phyloP scores from a whole-genome alignment of 306 rosid species.

The Acacia melanoxylon region DNA sequence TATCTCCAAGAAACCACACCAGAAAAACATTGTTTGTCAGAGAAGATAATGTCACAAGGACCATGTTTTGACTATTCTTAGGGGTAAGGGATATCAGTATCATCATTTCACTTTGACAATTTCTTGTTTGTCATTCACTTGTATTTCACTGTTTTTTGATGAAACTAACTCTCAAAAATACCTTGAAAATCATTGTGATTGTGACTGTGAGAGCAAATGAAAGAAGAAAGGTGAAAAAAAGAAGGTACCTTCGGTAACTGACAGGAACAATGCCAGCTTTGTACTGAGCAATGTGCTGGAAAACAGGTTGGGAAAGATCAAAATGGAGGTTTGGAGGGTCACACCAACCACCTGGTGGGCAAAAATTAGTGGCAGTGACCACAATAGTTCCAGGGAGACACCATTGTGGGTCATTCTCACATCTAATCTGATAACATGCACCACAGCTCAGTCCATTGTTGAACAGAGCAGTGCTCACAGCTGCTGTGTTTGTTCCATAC shows the following conservation, averaged over 20 bases:
- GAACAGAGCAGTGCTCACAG: slow-evolving; percentile 74
- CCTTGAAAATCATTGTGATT: background rate
- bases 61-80: background rate
- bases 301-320: slow-evolving; percentile 77
- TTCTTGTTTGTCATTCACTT: background rate
- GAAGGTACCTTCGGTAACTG: slow-evolving; percentile 52
- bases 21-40: background rate
- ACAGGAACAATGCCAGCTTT: slow-evolving; percentile 79
- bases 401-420: slow-evolving; percentile 75
- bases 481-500: slow-evolving; percentile 79
- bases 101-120: background rate
- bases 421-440: slow-evolving; percentile 64
- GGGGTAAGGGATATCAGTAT: background rate
- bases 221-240: background rate
- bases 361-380: slow-evolving; percentile 87
- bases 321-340: slow-evolving; percentile 81
- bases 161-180: background rate
- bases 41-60: background rate
- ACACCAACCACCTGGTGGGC: slow-evolving; percentile 91
- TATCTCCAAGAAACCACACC: background rate
- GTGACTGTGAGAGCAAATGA: background rate
- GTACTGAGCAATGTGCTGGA: slow-evolving; percentile 71
- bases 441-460: slow-evolving; percentile 81
- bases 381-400: slow-evolving; percentile 60
- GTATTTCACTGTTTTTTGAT: background rate